Conservation (phyloP, 148 eudicot genomes). For the Rhododendron kiyosumense region DNA sequence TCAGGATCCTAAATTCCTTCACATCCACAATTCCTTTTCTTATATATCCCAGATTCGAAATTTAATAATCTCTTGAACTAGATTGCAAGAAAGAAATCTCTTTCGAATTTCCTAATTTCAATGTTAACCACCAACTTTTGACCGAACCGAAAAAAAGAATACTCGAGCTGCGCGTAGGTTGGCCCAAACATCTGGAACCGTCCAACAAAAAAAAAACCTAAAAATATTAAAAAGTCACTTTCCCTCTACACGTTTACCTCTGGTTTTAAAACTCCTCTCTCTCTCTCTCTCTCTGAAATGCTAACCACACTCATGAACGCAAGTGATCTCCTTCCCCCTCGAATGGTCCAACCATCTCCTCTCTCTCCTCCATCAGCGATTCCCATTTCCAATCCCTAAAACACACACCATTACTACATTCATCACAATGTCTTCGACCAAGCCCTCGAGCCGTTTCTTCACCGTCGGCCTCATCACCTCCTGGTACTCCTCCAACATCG, state of each 20-base stretch:
- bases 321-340: neutral
- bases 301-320: neutral
- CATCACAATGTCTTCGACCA: conserved; percentile 11
- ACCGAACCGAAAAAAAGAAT: no score
- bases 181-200: no score
- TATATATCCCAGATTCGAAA: no score
- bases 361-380: neutral
- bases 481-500: conserved; percentile 39
- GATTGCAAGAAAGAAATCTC: no score
- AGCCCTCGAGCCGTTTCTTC: conserved; percentile 19
- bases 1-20: neutral
- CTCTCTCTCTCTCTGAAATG: neutral
- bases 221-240: neutral
- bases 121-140: no score
- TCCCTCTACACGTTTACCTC: neutral
- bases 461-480: conserved; percentile 26
- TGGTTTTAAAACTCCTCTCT: neutral
- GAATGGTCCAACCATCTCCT: neutral
- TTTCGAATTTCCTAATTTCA: no score
- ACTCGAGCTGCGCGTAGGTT: no score
- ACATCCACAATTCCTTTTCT: neutral
- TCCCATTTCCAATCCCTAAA: neutral
- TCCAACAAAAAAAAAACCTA: neutral
- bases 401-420: neutral
- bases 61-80: no score